These are phyloP conservation scores for Pyrenochaeta sp. DNA, from an alignment of 2,329 filamentous ascomycete genomes.

Conservation along the genomic window DNA sequence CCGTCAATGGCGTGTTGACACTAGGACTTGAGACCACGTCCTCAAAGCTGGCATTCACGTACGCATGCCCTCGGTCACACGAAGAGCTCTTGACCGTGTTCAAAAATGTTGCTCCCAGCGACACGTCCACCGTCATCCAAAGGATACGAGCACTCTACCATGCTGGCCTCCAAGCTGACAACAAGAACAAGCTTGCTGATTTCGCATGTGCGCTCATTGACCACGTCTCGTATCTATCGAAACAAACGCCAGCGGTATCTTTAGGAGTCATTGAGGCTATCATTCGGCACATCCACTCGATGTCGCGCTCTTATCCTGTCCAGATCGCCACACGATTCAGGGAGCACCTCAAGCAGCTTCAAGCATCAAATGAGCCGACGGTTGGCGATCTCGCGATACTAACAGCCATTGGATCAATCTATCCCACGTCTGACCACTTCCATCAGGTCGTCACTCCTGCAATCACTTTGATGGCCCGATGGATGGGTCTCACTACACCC, in stretches of 20 bases:
- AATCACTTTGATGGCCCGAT: slow-evolving; percentile 82
- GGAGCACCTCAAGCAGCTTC: slow-evolving; percentile 68
- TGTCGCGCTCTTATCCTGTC: slow-evolving; percentile 84
- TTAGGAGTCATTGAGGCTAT: slow-evolving; percentile 79
- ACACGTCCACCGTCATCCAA: slow-evolving; percentile 82
- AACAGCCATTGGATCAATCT: slow-evolving; percentile 83
- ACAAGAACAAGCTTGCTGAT: slow-evolving; percentile 81
- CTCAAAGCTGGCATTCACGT: slow-evolving; percentile 78
- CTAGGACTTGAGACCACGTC: slow-evolving; percentile 51
- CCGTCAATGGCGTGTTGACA: slow-evolving; percentile 53
- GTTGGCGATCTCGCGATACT: slow-evolving; percentile 84
- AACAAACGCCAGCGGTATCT: slow-evolving; percentile 61
- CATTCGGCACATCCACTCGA: slow-evolving; percentile 89
- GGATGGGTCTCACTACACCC: slow-evolving; percentile 79
- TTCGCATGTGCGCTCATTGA: slow-evolving; percentile 74
- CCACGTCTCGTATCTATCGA: slow-evolving; percentile 67
- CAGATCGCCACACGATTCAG: slow-evolving; percentile 82
- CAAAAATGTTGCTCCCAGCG: slow-evolving; percentile 66
- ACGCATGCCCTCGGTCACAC: slow-evolving; percentile 82
- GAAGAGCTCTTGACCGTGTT: slow-evolving; percentile 75
- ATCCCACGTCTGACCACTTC: slow-evolving; percentile 96
- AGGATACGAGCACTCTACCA: slow-evolving; percentile 93
- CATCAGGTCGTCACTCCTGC: slow-evolving; percentile 93
- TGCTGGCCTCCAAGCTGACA: slow-evolving; percentile 81
- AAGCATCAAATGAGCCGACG: slow-evolving; percentile 61